These are phyloP conservation scores for Backusella macrospora DNA, from an alignment of 192 early-diverging fungal species.

Conservation along the genomic window DNA sequence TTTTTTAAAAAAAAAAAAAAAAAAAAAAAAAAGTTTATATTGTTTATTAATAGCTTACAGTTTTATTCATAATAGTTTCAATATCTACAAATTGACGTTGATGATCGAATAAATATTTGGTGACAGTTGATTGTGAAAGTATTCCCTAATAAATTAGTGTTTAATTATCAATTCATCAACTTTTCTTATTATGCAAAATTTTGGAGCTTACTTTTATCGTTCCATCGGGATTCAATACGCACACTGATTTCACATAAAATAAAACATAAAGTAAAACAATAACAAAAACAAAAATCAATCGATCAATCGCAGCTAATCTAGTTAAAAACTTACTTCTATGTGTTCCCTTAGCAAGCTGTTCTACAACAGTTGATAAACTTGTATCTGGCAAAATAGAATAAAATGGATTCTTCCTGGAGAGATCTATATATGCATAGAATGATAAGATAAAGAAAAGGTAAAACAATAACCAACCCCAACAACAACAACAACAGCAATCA, in stretches of 20 bases:
- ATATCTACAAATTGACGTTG: conserved; percentile 49
- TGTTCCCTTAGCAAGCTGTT: conserved; percentile 73
- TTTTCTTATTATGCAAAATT: background rate
- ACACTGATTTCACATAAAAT: conserved; percentile 48
- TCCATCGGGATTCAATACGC: conserved; percentile 66
- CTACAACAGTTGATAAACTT: conserved; percentile 67
- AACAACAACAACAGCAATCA: background rate
- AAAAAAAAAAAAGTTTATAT: background rate
- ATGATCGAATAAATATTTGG: conserved; percentile 71
- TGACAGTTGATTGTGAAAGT: conserved; percentile 73
- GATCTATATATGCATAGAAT: conserved; percentile 45
- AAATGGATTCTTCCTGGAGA: conserved; percentile 84
- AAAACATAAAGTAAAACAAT: background rate
- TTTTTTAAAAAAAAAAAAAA: background rate
- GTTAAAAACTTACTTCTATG: conserved; percentile 60
- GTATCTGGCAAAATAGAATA: conserved; percentile 80
- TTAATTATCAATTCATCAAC: background rate
- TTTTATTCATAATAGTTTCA: conserved; percentile 46
- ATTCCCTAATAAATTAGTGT: conserved; percentile 53
- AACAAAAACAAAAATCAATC: background rate
- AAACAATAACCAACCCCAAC: background rate
- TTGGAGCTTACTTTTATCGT: conserved; percentile 45
- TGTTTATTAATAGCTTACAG: conserved; percentile 36
- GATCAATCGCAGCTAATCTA: background rate
- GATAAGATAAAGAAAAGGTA: conserved; percentile 7